Evolutionary conservation across 106 monocot species (phyloP).

Genomic region (Dioscorea alata): DNA sequence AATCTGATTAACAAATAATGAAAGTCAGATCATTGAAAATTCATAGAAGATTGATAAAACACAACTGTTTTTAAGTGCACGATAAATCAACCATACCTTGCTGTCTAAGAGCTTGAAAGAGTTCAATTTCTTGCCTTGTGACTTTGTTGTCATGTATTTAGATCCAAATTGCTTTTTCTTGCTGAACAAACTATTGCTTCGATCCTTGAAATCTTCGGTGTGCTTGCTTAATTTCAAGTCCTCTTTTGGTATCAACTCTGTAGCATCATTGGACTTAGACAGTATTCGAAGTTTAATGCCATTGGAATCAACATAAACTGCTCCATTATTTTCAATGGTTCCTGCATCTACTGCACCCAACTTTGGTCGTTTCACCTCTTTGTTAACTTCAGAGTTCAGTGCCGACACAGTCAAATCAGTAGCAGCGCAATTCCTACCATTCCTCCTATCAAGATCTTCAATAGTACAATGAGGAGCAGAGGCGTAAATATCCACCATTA

Average conservation of each 20-base stretch:
- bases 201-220: conserved; percentile 11
- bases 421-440: conserved; percentile 77
- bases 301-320: conserved; percentile 81
- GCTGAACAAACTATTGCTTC: conserved; percentile 10
- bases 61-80: neutral
- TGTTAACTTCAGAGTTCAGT: conserved; percentile 1
- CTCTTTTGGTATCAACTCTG: conserved; percentile 8
- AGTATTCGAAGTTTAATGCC: conserved; percentile 79
- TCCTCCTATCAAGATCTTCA: conserved; percentile 84
- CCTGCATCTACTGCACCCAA: conserved; percentile 2
- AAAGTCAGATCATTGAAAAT: no score
- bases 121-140: conserved; percentile 12
- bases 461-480: conserved; percentile 56
- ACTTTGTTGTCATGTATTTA: conserved; percentile 9
- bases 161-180: conserved; percentile 12
- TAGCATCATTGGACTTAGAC: conserved; percentile 40
- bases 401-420: conserved; percentile 20
- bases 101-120: conserved; percentile 17
- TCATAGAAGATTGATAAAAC: no score
- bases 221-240: conserved; percentile 10
- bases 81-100: conserved; percentile 27
- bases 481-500: conserved; percentile 69
- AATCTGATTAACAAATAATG: conserved; percentile 9
- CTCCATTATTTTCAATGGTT: conserved; percentile 31
- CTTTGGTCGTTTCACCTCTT: conserved; percentile 26